Base-by-base conservation (phyloP, 2,329 filamentous ascomycete genomes). In the Exophiala alcalophila region DNA sequence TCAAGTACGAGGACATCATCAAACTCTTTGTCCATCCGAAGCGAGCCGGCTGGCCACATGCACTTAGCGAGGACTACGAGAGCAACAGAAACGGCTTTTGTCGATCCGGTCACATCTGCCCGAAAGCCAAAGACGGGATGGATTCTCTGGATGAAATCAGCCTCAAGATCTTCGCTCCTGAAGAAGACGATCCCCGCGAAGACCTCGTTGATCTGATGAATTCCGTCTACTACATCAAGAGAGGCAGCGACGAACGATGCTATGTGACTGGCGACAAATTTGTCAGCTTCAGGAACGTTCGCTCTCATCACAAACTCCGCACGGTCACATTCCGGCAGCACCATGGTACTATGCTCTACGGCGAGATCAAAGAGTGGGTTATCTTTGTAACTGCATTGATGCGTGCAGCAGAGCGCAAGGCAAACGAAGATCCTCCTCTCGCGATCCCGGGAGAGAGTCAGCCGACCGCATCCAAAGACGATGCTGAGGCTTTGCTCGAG, bases 271-370 rank as follows among this genome's bases (percentile, higher is more conserved):
- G 36, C 5, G 26, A 39, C 29, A 20, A 27, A 16, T 39, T 31
- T 20, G 36, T 39, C 1, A 39, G 31, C 27, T 39, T 39, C 16
- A 15, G n/a, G n/a, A 39, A 30, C 27, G 26, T 19, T 18, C 18
- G 29, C 12, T 25, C 12, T n/a, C 10, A 8, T 20, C 15, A 19
- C 8, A 38, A 28, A 5, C n/a, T n/a, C n/a, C 14, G 36, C 7
- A 39, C 36, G 7, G 18, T 39, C 19, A 27, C 29, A 20, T 39
- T 39, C 19, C 36, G 36, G 18, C 36, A 39, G 14, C 36, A 39
- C 14, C 36, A 39, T 20, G 36, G 36, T 4, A 39, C 36, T 2
- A 18, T 39, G 4, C 11, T 8, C 2, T 7, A 12, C 4, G 27
- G 31, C 5, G 36, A 39, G 12, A 12, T 39, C 16, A 12, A 12